Evolutionary conservation across 139 green algal species (phyloP), one percentile per base, ranked within the genome.

Genomic region (Coccomyxa sp.): DNA sequence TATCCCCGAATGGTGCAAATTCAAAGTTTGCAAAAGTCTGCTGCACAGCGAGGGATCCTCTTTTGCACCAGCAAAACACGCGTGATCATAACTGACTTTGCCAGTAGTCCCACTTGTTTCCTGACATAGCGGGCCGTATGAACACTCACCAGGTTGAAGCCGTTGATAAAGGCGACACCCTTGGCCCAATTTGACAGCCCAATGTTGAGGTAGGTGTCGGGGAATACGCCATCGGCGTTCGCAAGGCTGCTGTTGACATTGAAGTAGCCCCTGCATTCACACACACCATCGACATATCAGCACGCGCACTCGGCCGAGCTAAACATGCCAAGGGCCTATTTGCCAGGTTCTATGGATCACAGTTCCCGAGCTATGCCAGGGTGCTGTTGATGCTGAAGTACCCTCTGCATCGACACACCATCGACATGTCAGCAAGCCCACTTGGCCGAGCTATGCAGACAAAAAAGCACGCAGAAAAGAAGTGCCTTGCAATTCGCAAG

Each of bases 121-220:
- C n/a, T n/a, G n/a, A n/a, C n/a, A n/a, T n/a, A n/a, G n/a, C n/a
- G n/a, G n/a, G n/a, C n/a, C n/a, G n/a, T n/a, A n/a, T n/a, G 9
- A 12, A 10, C 23, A 10, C 71, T 31, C 71, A 77, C 71, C 14
- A 94, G 71, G 76, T 90, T 89, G 83, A 88, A 86, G 13, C 87
- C 90, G 68, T 94, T 94, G 17, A 94, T 79, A 77, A 87, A 94
- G 30, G 87, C 87, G n/a, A 92, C 60, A 18, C 91, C 91, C 79
- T 90, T 87, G 30, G 75, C 32, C 85, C 87, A 94, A 32, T 83
- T 84, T 4, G 68, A 51, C 11, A 77, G 75, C 4, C 58, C 45
- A 1, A 77, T 38, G n/a, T 31, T 51, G 15, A 94, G 75, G 68
- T 86, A 94, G 0, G 90, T 90, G 87, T 92, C 88, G 1, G 90